Evolutionary conservation across 257 asterid genomes (phyloP).

Genomic region (Penstemon barbatus): DNA sequence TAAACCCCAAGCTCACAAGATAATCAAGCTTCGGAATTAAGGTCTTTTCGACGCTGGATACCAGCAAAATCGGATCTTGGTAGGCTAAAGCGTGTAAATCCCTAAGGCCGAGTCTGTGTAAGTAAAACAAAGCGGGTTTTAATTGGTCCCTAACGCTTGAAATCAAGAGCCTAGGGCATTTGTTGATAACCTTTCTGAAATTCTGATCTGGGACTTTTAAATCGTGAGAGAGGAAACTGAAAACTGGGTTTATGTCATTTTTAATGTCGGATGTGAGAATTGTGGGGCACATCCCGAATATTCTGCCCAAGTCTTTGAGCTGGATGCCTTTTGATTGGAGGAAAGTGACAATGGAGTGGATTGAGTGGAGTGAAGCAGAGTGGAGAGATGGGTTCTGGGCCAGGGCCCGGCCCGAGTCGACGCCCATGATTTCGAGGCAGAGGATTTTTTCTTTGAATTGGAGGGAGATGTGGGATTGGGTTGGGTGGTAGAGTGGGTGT

Average conservation of each 20-base stretch:
- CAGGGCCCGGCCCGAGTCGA: conserved; percentile 78
- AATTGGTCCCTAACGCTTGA: conserved; percentile 73
- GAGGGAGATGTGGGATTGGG: conserved; percentile 64
- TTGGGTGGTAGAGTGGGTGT: conserved; percentile 71
- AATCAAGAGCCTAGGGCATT: conserved; percentile 66
- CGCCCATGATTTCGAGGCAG: conserved; percentile 94
- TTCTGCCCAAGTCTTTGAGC: conserved; percentile 75
- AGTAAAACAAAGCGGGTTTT: conserved; percentile 80
- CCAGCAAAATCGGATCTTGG: conserved; percentile 72
- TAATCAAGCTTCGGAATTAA: conserved; percentile 69
- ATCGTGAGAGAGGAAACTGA: conserved; percentile 59
- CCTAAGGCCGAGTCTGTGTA: conserved; percentile 64
- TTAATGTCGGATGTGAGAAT: conserved; percentile 66
- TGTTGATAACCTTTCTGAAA: conserved; percentile 63
- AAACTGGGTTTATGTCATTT: conserved; percentile 62
- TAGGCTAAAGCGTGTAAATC: conserved; percentile 57
- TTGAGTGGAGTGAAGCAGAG: conserved; percentile 56
- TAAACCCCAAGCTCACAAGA: conserved; percentile 55
- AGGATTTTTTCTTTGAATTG: conserved; percentile 88
- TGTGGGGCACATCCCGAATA: conserved; percentile 87
- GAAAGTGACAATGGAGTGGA: conserved; percentile 66
- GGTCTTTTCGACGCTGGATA: conserved; percentile 82
- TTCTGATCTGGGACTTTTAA: conserved; percentile 64
- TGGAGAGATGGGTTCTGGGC: conserved; percentile 74
- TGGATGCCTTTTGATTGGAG: conserved; percentile 85